Conservation (phyloP, 495 filamentous ascomycete species). For the Tuber borchii region DNA sequence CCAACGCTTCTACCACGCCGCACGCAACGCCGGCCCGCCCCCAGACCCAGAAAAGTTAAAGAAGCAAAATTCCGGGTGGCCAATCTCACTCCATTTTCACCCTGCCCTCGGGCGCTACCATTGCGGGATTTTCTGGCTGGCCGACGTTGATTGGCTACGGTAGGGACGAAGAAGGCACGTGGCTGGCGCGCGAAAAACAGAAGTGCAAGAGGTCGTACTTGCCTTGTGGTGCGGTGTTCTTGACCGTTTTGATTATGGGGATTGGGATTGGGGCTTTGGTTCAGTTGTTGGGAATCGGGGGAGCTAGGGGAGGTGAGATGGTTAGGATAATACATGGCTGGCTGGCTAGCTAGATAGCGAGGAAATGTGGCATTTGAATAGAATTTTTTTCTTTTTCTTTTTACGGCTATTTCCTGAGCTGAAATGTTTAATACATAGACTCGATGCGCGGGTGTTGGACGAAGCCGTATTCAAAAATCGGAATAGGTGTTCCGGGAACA, state of each 20-base stretch:
- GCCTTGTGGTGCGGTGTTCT: background rate
- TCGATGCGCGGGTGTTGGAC: no score
- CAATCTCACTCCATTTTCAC: no score
- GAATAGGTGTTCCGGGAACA: background rate
- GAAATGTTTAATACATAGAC: no score
- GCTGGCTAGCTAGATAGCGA: background rate
- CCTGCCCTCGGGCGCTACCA: no score
- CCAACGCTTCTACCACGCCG: background rate
- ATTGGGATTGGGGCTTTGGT: background rate
- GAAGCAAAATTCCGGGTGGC: background rate
- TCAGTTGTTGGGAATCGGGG: no score
- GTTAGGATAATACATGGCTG: no score
- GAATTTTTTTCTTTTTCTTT: background rate
- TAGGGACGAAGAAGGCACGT: background rate
- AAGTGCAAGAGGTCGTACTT: background rate
- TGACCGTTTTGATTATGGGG: background rate
- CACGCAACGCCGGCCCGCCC: background rate
- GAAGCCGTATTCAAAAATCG: no score
- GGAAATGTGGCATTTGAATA: background rate
- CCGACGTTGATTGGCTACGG: no score
- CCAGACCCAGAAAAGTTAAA: background rate
- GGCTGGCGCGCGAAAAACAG: background rate
- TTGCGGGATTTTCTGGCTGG: no score
- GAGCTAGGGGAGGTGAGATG: no score
- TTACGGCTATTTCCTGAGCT: no score